Evolutionary conservation across 495 filamentous ascomycete species (phyloP), one percentile per base, ranked within the genome.

Genomic region (Alectoria sarmentosa): DNA sequence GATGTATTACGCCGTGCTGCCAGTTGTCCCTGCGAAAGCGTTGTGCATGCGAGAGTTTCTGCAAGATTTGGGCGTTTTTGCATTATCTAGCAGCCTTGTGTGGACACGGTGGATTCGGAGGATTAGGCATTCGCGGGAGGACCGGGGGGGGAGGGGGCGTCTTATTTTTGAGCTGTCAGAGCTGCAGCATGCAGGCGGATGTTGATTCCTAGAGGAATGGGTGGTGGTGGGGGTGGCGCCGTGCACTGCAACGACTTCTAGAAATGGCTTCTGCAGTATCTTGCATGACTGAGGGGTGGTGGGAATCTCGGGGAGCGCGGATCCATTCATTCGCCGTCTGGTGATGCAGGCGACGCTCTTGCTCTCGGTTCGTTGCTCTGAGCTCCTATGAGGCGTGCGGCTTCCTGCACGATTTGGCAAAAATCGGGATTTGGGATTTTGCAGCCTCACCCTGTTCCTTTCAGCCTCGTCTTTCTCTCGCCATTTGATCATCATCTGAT

Each of bases 41-140:
- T 9, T 9, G 41, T 44, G 3, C 9, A 19, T 44, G 41, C 41
- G 41, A 19, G 19, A 15, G 41, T 44, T 2, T 21, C n/a, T 4
- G 52, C 52, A 34, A 55, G 52, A 55, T 55, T 55, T 11, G 52
- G 52, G 52, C 52, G 52, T 30, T 55, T n/a, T 7, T 55, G 30
- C 52, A 1, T 34, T 7, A 55, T 55, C 52, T 55, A 3, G 52
- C 52, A 34, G 52, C 52, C 49, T 54, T 32, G 49, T 28, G 49
- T n/a, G 44, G 5, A 4, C 21, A 23, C 21, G 3, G 1, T 48
- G 17, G 19, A 21, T 19, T 32, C 30, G 28, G 52, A 17, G 28
- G 13, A 34, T 32, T 32, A 34, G 30, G 28, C 26, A 54, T 32
- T 30, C 28, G 49, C 26, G 49, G 49, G 28, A 55, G 49, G 36